A percentile compares a stretch with the other conserved stretches of the same genome.
phyloP scores from a whole-genome alignment of 2,329 filamentous ascomycete genomes.

The Nothophoma quercina region DNA sequence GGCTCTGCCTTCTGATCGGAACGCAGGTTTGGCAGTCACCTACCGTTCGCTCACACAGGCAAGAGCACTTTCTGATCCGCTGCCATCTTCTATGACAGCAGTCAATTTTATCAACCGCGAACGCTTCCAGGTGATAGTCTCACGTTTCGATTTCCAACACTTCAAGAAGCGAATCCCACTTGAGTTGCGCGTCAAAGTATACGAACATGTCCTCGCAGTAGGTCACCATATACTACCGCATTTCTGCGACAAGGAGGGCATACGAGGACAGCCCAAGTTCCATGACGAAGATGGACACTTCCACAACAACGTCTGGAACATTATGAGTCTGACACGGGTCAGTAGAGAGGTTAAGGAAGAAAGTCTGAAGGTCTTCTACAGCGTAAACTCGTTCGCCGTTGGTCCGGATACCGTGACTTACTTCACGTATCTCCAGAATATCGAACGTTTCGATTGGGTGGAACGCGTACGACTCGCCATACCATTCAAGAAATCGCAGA shows the following conservation, averaged over 20 bases:
- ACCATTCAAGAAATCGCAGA: background rate
- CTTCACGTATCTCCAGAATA: background rate
- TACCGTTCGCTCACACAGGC: no score
- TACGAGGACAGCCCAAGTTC: background rate
- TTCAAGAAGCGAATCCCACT: background rate
- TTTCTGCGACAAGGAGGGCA: background rate
- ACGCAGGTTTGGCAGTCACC: no score
- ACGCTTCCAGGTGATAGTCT: background rate
- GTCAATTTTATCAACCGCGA: background rate
- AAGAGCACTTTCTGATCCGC: no score
- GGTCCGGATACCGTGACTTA: background rate
- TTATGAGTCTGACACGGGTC: background rate
- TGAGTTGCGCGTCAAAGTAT: background rate
- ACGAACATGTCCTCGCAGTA: background rate
- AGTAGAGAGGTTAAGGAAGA: background rate
- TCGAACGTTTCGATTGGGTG: background rate
- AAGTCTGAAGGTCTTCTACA: slow-evolving; percentile 7
- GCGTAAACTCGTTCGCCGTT: background rate
- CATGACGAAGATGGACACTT: slow-evolving; percentile 9
- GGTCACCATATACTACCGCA: background rate
- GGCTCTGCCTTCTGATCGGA: no score
- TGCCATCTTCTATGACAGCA: no score
- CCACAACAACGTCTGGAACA: no score
- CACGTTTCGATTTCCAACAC: background rate
- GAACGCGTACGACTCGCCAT: no score